Evolutionary conservation across 306 rosid species (phyloP), one percentile per base, ranked within the genome.

Genomic region (Sicyos baderoa): DNA sequence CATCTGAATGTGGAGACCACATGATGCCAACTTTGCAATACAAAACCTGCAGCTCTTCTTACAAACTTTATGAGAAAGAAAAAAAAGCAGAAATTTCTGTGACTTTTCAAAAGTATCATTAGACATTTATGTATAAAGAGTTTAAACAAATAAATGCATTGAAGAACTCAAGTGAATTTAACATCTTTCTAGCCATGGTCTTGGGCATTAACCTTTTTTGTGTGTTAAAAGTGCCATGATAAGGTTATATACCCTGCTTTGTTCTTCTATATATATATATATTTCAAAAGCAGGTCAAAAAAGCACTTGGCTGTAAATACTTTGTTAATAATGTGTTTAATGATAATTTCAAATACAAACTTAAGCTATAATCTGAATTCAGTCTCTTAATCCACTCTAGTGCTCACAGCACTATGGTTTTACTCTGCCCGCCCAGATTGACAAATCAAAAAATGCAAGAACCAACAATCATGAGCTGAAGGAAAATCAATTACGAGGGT

Each of bases 381-480:
- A 59, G 27, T 44, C 19, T 37, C 52, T 37, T 18, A 35, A 37
- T 18, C 72, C 48, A 49, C 42, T 49, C 72, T 25, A 49, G 72
- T 68, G 58, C 72, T 13, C 25, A 16, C 21, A 68, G 16, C 72
- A 68, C 58, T 49, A 68, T 23, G 35, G 23, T 49, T 18, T 68
- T 9, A 68, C 15, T 50, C 27, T 68, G 35, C 47, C 47, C 56
- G 14, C 58, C 44, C 40, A 49, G 4, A 14, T 68, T 68, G 72
- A 68, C 57, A 68, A 68, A 68, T 14, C 25, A 7, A 47, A 44
- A 49, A 15, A 51, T 25, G 27, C 44, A 32, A 68, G 42, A 35
- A 32, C 48, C 49, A 68, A 68, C 12, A 27, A 68, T 73, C 49
- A 62, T 51, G 48, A 82, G 75, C 73, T 72, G 80, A 76, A 83